Base-by-base conservation (phyloP, 2,329 filamentous ascomycete genomes). In the Paracoccidioides lutzii region DNA sequence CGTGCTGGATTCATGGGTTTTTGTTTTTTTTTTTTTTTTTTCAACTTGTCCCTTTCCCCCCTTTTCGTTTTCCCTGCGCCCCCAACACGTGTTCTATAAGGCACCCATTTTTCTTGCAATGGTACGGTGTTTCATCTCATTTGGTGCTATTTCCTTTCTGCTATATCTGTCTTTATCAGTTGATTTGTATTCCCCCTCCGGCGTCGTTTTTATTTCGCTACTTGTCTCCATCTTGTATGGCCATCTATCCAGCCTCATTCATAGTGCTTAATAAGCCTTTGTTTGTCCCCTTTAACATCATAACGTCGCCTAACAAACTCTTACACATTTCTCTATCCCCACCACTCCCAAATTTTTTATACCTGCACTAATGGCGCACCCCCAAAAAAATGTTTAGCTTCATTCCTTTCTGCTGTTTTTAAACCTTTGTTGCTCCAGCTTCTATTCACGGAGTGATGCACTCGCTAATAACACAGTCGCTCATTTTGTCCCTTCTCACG, bases 181-280 rank as follows among this genome's bases (percentile, higher is more conserved):
- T 15, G 41, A 43, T 52, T 52, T 55, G 38, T 54, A 59, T 57
- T 54, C 48, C 55, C 49, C 52, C 35, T 40, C n/a, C 22, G 22
- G 37, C 41, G 22, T 40, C 22, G 22, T 48, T 54, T 10, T 3
- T 41, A 32, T 14, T 48, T 54, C 33, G 15, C 43, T 48, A 40
- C 30, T 28, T 32, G 32, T 48, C 32, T 32, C 33, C 46, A 22
- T 35, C 28, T 22, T 54, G 42, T 45, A 37, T 22, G 28, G 28
- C 30, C 8, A 46, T 52, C 30, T 52, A 41, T 42, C 33, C 37
- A 30, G 15, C 22, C 9, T n/a, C 37, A n/a, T 33, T 40, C 49
- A 41, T 41, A 12, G 28, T 51, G 5, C 12, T 12, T 2, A 52
- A 15, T 2, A 52, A 15, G 2, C 12, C 9, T 14, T 41, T 52